Percentiles rank a stretch among this genome's conserved stretches.
Conservation (phyloP, 2,329 filamentous ascomycete species). For the Hypoxylon sp. region DNA sequence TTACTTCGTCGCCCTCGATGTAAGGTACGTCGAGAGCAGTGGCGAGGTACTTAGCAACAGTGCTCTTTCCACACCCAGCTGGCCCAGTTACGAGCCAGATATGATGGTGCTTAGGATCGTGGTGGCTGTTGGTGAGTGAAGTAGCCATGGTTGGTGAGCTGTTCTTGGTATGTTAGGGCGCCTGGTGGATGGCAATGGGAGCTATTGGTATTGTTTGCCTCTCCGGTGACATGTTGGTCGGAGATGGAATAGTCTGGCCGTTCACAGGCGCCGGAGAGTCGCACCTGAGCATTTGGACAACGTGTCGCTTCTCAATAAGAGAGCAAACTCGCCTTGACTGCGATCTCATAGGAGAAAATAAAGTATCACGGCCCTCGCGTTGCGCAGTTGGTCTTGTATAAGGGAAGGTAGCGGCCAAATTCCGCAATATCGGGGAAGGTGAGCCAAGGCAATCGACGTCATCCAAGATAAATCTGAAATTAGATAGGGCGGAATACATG, state of each 20-base stretch:
- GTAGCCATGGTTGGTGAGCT: slow-evolving; percentile 50
- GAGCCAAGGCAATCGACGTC: too few relatives aligned
- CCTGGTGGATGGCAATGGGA: slow-evolving; percentile 43
- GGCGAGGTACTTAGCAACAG: slow-evolving; percentile 76
- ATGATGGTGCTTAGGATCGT: slow-evolving; percentile 66
- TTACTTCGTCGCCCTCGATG: slow-evolving; percentile 83
- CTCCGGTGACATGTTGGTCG: slow-evolving; percentile 49
- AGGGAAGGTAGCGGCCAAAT: too few relatives aligned
- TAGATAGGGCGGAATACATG: too few relatives aligned
- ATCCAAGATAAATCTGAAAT: too few relatives aligned
- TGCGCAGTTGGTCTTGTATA: too few relatives aligned
- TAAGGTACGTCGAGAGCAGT: slow-evolving; percentile 75
- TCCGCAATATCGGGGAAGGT: too few relatives aligned
- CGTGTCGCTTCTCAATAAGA: neutral
- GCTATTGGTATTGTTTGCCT: slow-evolving; percentile 47
- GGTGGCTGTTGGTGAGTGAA: slow-evolving; percentile 46
- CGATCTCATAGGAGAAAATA: neutral
- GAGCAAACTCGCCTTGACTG: neutral
- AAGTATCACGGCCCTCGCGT: too few relatives aligned
- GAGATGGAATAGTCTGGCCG: slow-evolving; percentile 53
- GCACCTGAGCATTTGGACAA: slow-evolving; percentile 63
- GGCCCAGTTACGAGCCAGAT: slow-evolving; percentile 87
- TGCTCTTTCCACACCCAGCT: slow-evolving; percentile 84
- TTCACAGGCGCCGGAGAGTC: slow-evolving; percentile 61
- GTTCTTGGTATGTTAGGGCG: slow-evolving; percentile 50